A percentile compares a stretch with the other conserved stretches of the same genome.
phyloP scores from a whole-genome alignment of 2,329 filamentous ascomycete genomes.

The Anisogramma anomala region DNA sequence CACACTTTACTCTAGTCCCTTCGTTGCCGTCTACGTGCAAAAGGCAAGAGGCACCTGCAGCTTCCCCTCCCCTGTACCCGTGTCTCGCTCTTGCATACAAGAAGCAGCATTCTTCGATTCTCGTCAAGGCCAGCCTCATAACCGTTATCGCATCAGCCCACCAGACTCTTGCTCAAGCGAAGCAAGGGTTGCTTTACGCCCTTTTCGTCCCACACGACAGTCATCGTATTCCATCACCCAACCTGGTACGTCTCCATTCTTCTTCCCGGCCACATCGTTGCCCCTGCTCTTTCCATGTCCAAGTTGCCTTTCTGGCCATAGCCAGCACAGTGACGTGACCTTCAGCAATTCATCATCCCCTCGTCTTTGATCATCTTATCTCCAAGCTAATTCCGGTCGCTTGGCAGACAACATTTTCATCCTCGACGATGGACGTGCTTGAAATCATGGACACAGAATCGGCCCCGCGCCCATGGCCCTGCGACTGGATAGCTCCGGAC shows the following conservation, averaged over 20 bases:
- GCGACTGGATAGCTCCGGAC: conserved; percentile 36
- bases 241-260: not conserved
- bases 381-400: not conserved
- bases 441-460: conserved; percentile 55
- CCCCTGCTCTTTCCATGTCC: not conserved
- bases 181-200: not conserved
- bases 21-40: not conserved
- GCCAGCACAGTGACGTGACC: too few species aligned
- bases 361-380: too few species aligned
- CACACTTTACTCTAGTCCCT: not conserved
- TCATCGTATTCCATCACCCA: not conserved
- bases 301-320: too few species aligned
- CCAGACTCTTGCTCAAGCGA: not conserved
- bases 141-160: not conserved
- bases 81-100: conserved; percentile 1
- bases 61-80: not conserved
- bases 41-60: not conserved
- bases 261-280: not conserved
- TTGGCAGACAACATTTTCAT: not conserved
- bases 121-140: not conserved
- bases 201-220: not conserved
- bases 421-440: conserved; percentile 47
- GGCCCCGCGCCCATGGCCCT: conserved; percentile 50
- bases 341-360: not conserved
- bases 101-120: not conserved